phyloP scores from a whole-genome alignment of 225 moss, liverwort and hornwort species.

The Neckera pumila region DNA sequence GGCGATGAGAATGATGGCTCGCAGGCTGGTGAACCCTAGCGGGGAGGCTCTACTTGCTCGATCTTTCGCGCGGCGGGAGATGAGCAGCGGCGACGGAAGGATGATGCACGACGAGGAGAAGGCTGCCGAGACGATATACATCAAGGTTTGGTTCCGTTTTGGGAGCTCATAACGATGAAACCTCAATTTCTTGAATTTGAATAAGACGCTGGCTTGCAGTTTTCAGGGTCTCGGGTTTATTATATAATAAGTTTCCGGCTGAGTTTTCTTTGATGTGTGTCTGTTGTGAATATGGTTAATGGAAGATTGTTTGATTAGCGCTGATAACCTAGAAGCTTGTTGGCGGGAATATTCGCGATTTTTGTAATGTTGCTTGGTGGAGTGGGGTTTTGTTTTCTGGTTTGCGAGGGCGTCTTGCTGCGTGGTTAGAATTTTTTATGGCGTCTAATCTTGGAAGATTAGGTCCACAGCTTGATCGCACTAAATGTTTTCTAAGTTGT shows the following conservation, averaged over 20 bases:
- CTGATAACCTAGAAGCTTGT: not conserved
- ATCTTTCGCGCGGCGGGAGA: constrained; percentile 19
- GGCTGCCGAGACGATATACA: constrained; percentile 63
- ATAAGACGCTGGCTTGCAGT: not conserved
- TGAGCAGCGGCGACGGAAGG: constrained; percentile 7
- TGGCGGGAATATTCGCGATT: not conserved
- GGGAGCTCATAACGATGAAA: not conserved
- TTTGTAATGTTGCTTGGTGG: not conserved
- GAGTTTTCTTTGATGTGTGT: not conserved
- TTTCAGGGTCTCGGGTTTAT: not conserved
- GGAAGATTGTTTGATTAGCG: not conserved
- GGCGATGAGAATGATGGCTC: constrained; percentile 60
- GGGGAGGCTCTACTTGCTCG: constrained; percentile 36
- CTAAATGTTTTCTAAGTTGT: not conserved
- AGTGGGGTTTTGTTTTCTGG: not conserved
- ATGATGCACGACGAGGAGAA: constrained; percentile 59
- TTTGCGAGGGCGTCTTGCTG: not conserved
- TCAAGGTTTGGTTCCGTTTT: constrained; percentile 25
- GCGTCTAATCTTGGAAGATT: not conserved
- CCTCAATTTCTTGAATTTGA: not conserved
- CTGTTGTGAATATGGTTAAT: not conserved
- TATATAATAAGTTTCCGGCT: not conserved
- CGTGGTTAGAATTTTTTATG: not conserved
- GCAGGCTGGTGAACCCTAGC: constrained; percentile 48
- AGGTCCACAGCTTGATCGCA: not conserved